Percentiles rank a stretch among this genome's conserved stretches.
Evolutionary conservation across 805 yeast genomes (phyloP).

Genomic region (Dipodascus geniculatus): DNA sequence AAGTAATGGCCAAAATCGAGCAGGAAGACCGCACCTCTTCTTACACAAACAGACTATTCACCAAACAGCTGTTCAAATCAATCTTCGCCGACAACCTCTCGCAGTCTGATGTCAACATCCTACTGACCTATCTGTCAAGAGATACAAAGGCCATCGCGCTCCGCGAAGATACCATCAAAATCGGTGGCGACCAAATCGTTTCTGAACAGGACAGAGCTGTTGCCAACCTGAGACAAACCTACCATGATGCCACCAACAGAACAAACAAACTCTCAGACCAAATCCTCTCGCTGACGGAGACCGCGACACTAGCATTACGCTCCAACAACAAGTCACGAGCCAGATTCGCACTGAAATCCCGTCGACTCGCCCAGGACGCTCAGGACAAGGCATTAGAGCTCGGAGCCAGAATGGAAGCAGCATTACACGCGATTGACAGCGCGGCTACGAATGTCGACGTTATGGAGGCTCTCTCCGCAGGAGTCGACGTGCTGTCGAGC

Average conservation of each 20-base stretch:
- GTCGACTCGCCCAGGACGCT: conserved; percentile 27
- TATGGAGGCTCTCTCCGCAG: conserved; percentile 27
- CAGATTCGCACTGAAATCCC: conserved; percentile 25
- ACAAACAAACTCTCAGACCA: conserved; percentile 13
- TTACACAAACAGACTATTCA: conserved; percentile 11
- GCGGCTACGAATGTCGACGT: conserved; percentile 32
- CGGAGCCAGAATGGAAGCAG: conserved; percentile 28
- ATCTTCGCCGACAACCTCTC: conserved; percentile 5
- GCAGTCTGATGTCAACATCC: conserved; percentile 16
- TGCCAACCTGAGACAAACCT: conserved; percentile 14
- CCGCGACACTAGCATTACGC: conserved; percentile 16
- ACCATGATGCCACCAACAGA: conserved; percentile 13
- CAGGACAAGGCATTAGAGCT: conserved; percentile 24
- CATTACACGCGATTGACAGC: conserved; percentile 32
- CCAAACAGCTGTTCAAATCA: conserved; percentile 7
- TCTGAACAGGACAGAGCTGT: conserved; percentile 17
- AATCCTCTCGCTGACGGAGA: conserved; percentile 7
- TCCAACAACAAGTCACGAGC: conserved; percentile 22
- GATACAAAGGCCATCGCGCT: conserved; percentile 12
- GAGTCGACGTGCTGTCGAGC: conserved; percentile 26
- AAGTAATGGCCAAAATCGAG: conserved; percentile 6
- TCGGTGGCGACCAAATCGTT: conserved; percentile 7
- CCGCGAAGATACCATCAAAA: conserved; percentile 14
- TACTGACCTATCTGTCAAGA: conserved; percentile 17
- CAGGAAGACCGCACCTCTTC: not conserved